phyloP scores from a whole-genome alignment of 495 filamentous ascomycete species.

The Hypoxylon subgilvum region DNA sequence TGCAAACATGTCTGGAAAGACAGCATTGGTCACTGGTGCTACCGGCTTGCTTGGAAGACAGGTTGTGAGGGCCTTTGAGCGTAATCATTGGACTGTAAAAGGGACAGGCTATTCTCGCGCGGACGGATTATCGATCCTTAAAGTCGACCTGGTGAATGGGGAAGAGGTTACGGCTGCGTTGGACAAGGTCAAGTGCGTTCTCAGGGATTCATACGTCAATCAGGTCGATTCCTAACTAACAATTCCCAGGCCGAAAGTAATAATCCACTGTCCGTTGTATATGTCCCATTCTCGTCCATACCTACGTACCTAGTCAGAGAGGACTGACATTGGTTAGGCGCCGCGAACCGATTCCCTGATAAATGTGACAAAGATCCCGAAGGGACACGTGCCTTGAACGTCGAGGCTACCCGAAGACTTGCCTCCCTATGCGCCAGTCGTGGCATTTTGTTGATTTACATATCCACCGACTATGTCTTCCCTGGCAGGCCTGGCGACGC shows the following conservation, averaged over 20 bases:
- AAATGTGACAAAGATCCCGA: constrained; percentile 80
- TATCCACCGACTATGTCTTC: constrained; percentile 96
- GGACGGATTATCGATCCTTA: constrained; percentile 72
- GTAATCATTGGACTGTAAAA: constrained; percentile 72
- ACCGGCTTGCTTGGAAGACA: constrained; percentile 84
- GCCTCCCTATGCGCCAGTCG: constrained; percentile 68
- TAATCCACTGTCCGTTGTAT: constrained; percentile 75
- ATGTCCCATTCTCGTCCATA: neutral
- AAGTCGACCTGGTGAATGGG: constrained; percentile 71
- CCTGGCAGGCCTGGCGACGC: constrained; percentile 80
- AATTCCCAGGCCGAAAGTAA: constrained; percentile 70
- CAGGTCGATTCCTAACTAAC: no score
- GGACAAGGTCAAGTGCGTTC: constrained; percentile 65
- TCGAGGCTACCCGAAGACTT: constrained; percentile 69
- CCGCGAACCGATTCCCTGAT: constrained; percentile 90
- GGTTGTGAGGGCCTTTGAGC: constrained; percentile 74
- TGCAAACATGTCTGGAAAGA: constrained; percentile 45
- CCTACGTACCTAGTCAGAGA: neutral
- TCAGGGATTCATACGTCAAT: no score
- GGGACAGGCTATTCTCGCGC: constrained; percentile 81
- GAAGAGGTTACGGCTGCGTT: constrained; percentile 67
- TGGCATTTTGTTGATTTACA: constrained; percentile 80
- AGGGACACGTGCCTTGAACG: constrained; percentile 75
- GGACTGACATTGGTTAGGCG: constrained; percentile 58
- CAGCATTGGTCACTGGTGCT: constrained; percentile 82